Evolutionary conservation across 164 flowering plant species (phyloP).

Genomic region (Vitis rotundifolia): DNA sequence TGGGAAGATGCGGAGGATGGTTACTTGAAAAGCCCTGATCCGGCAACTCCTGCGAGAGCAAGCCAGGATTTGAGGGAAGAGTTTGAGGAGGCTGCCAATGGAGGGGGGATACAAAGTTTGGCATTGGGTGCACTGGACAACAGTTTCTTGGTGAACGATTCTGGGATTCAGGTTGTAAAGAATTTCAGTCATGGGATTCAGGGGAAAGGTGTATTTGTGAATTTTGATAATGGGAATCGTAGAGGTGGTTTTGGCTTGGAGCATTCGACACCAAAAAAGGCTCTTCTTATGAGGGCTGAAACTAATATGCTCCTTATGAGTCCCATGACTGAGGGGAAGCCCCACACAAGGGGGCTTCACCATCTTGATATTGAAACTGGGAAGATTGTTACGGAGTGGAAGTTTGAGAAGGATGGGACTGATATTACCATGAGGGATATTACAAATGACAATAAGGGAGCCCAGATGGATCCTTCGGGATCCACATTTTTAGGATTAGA

Average conservation of each 20-base stretch:
- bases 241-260: conserved; percentile 25
- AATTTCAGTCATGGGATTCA: conserved; percentile 89
- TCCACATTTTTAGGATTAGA: conserved; percentile 94
- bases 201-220: conserved; percentile 87
- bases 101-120: conserved; percentile 85
- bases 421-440: conserved; percentile 88
- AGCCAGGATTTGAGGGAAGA: conserved; percentile 72
- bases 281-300: conserved; percentile 85
- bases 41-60: conserved; percentile 39
- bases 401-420: conserved; percentile 84
- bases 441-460: conserved; percentile 74
- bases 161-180: conserved; percentile 94
- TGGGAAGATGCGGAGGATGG: conserved; percentile 90
- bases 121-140: conserved; percentile 97
- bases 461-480: conserved; percentile 92
- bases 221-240: conserved; percentile 38
- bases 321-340: conserved; percentile 58
- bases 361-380: conserved; percentile 96
- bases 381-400: conserved; percentile 82
- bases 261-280: conserved; percentile 68
- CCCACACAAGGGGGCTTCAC: conserved; percentile 64
- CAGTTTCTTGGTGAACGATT: conserved; percentile 81
- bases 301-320: conserved; percentile 93
- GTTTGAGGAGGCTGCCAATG: conserved; percentile 84
- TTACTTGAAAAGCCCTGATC: conserved; percentile 35